These are phyloP conservation scores for Cordyceps militaris DNA, from an alignment of 2,329 filamentous ascomycete species.

Conservation along the genomic window DNA sequence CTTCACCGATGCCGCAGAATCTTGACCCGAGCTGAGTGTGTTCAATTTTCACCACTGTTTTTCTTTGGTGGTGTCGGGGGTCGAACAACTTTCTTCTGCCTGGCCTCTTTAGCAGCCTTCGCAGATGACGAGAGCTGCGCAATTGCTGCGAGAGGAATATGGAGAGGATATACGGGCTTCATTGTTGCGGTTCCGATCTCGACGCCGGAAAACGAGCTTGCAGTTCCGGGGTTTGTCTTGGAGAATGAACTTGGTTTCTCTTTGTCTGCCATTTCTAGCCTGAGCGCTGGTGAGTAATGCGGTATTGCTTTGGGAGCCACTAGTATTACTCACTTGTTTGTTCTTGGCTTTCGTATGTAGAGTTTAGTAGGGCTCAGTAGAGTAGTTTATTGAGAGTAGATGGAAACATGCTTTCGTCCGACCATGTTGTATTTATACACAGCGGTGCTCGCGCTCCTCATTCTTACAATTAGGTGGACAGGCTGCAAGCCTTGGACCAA, in stretches of 20 bases:
- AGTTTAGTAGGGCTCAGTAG: not conserved
- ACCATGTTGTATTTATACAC: not conserved
- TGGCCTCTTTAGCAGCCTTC: not conserved
- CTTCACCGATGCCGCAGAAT: not conserved
- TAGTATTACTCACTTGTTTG: not conserved
- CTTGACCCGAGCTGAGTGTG: not conserved
- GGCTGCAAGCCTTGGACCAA: not conserved
- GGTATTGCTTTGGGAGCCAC: not conserved
- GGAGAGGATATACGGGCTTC: not conserved
- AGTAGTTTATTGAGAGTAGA: no score
- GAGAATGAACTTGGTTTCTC: not conserved
- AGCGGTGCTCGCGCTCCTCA: no score
- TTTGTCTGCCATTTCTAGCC: not conserved
- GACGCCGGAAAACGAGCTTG: not conserved
- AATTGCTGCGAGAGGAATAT: not conserved
- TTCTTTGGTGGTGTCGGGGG: not conserved
- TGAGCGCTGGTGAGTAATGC: not conserved
- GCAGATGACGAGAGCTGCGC: conserved; percentile 1
- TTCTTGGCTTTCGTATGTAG: not conserved
- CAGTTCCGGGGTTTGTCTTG: not conserved
- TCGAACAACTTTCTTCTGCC: not conserved
- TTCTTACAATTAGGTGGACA: no score
- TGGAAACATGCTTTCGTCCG: no score
- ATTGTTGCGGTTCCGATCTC: not conserved
- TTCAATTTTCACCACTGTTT: not conserved